phyloP scores from a whole-genome alignment of 1,284 basidiomycete species.

The Cryptococcus neoformans region DNA sequence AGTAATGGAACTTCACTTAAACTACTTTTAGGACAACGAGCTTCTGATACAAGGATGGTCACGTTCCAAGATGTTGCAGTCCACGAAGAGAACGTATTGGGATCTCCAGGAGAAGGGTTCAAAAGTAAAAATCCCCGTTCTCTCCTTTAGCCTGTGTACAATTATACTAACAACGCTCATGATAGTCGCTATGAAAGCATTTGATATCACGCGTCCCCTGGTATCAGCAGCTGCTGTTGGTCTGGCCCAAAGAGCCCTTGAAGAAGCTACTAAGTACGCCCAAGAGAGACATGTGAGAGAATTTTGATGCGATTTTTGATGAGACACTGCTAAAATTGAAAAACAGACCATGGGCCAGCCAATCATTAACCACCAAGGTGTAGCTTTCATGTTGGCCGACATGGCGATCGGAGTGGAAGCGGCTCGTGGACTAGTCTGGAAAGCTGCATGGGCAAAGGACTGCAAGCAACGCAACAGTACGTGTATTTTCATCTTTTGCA shows the following conservation, averaged over 20 bases:
- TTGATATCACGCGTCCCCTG: slow-evolving; percentile 54
- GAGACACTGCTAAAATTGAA: slow-evolving; percentile 1
- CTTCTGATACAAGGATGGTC: slow-evolving; percentile 57
- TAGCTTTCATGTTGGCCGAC: slow-evolving; percentile 57
- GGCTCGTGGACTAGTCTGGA: slow-evolving; percentile 54
- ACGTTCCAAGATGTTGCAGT: slow-evolving; percentile 56
- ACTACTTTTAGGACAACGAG: slow-evolving; percentile 48
- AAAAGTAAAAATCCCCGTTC: slow-evolving; percentile 41
- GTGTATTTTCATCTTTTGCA: slow-evolving; percentile 6
- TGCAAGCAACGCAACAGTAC: slow-evolving; percentile 52
- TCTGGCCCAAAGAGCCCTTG: slow-evolving; percentile 54
- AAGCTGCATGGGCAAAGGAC: slow-evolving; percentile 55
- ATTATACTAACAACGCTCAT: background rate
- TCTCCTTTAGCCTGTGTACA: background rate
- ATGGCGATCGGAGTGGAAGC: slow-evolving; percentile 57
- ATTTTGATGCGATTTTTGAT: background rate
- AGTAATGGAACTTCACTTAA: background rate
- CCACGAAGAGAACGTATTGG: slow-evolving; percentile 54
- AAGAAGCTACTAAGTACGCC: slow-evolving; percentile 56
- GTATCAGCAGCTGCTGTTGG: slow-evolving; percentile 57
- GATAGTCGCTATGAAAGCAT: slow-evolving; percentile 53
- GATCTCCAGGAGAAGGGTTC: slow-evolving; percentile 56
- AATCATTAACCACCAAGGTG: slow-evolving; percentile 58
- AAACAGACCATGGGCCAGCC: slow-evolving; percentile 55
- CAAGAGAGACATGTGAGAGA: slow-evolving; percentile 51